A percentile compares a stretch with the other conserved stretches of the same genome.
These are phyloP conservation scores for Pistacia integerrima DNA, from an alignment of 345 rosid genomes.

Conservation along the genomic window DNA sequence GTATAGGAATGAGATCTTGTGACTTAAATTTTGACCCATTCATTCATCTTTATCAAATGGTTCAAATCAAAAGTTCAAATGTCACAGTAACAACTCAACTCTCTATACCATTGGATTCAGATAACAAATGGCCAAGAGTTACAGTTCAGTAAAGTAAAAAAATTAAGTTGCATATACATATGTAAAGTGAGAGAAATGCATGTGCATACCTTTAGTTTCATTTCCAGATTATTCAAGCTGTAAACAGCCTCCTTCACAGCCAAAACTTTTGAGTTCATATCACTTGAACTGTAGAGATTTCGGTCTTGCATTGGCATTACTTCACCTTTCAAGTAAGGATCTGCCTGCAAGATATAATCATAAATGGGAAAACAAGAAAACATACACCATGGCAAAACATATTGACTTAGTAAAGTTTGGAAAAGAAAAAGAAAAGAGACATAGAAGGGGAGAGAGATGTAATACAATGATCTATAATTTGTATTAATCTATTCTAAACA, in stretches of 20 bases:
- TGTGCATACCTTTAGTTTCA: slow-evolving; percentile 67
- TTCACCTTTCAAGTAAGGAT: slow-evolving; percentile 75
- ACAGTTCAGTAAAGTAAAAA: too few relatives aligned
- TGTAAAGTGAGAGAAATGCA: not conserved
- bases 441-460: too few relatives aligned
- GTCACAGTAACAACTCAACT: too few relatives aligned
- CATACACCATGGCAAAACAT: not conserved
- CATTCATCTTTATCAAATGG: too few relatives aligned
- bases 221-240: slow-evolving; percentile 68
- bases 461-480: too few relatives aligned
- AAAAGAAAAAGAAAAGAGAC: not conserved
- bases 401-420: not conserved
- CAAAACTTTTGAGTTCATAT: slow-evolving; percentile 39
- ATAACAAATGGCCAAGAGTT: too few relatives aligned
- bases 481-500: too few relatives aligned
- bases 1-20: too few relatives aligned
- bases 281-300: slow-evolving; percentile 26
- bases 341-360: slow-evolving; percentile 52
- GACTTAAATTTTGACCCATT: too few relatives aligned
- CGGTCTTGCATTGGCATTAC: slow-evolving; percentile 57
- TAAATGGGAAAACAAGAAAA: not conserved
- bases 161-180: too few relatives aligned
- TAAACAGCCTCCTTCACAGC: slow-evolving; percentile 55
- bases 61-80: too few relatives aligned
- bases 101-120: too few relatives aligned